Base-by-base conservation (phyloP, 176 grass and related monocot species). In the Eremochloa ophiuroides region DNA sequence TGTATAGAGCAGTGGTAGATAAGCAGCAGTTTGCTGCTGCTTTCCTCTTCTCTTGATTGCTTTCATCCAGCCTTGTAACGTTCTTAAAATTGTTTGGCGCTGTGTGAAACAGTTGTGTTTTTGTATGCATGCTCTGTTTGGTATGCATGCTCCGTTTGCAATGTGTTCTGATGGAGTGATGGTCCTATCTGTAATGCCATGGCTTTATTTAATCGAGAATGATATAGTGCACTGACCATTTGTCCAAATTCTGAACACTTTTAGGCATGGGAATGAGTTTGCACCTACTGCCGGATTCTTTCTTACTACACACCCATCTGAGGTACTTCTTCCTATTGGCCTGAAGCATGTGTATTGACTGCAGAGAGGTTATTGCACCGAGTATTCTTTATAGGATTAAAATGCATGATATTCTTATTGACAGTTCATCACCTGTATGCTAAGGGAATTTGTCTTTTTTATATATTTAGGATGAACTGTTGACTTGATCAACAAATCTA, bases 191-290 rank as follows among this genome's bases (percentile, higher is more conserved):
- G 25, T 66, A 31, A 25, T 60, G 10, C 17, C 41, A 18, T 63
- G 63, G 0, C 11, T 46, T 74, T 23, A 44, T 69, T 29, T n/a
- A 30, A 13, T 40, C n/a, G 2, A 17, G 50, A 31, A 18, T 73
- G 35, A 27, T 76, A 23, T 43, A 16, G 20, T 53, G 10, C 46
- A 67, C 7, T 81, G 37, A 76, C 26, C 1, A 10, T 55, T 34
- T 44, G 4, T 80, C 40, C 59, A n/a, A 34, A 8, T 17, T 63
- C 47, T 69, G 4, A 10, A 64, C 67, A 27, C 60, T 64, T 82
- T 4, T 62, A 97, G 94, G 87, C 87, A 90, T 17, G 78, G 77
- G 3, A 94, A 85, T 74, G 91, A 97, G 69, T 97, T 97, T 31
- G 86, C 94, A 16, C 91, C 94, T 20, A 88, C 79, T 31, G 83